These are phyloP conservation scores for Tremellales sp. DNA, from an alignment of 1,284 basidiomycete species.

Conservation along the genomic window DNA sequence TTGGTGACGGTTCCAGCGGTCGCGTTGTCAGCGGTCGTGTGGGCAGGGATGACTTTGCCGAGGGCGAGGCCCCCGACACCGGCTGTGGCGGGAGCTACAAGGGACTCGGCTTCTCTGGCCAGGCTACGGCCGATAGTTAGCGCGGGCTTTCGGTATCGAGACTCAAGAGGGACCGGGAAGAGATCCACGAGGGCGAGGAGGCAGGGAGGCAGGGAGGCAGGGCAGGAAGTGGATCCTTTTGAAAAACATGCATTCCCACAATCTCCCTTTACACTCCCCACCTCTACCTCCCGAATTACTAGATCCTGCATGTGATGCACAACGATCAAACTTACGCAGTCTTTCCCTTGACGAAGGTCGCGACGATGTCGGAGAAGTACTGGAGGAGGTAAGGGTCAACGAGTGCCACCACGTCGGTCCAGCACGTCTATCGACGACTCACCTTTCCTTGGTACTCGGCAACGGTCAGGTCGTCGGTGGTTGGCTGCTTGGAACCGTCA, in stretches of 20 bases:
- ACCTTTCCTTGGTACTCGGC: constrained; percentile 60
- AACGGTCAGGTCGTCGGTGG: constrained; percentile 61
- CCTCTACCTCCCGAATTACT: constrained; percentile 17
- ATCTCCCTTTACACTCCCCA: background rate
- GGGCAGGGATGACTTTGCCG: too few relatives aligned
- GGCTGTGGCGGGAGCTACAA: background rate
- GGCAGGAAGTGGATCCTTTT: constrained; percentile 1
- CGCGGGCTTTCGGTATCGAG: background rate
- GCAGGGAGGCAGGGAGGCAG: too few relatives aligned
- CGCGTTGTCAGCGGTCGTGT: too few relatives aligned
- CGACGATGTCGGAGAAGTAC: constrained; percentile 44
- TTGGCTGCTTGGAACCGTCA: constrained; percentile 63
- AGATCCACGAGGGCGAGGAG: too few relatives aligned
- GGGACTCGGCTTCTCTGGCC: background rate
- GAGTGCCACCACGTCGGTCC: background rate
- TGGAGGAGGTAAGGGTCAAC: constrained; percentile 14
- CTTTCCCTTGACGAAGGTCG: constrained; percentile 42
- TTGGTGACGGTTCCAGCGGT: too few relatives aligned
- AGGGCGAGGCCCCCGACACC: constrained; percentile 1
- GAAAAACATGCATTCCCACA: constrained; percentile 5
- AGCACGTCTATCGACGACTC: constrained; percentile 8
- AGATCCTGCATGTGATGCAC: too few relatives aligned
- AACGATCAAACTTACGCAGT: too few relatives aligned
- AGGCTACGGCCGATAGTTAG: too few relatives aligned
- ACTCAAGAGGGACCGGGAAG: too few relatives aligned